Percentiles rank a stretch among this genome's conserved stretches.
Conservation (phyloP, 2,329 filamentous ascomycete genomes). For the Trichoderma simmonsii region DNA sequence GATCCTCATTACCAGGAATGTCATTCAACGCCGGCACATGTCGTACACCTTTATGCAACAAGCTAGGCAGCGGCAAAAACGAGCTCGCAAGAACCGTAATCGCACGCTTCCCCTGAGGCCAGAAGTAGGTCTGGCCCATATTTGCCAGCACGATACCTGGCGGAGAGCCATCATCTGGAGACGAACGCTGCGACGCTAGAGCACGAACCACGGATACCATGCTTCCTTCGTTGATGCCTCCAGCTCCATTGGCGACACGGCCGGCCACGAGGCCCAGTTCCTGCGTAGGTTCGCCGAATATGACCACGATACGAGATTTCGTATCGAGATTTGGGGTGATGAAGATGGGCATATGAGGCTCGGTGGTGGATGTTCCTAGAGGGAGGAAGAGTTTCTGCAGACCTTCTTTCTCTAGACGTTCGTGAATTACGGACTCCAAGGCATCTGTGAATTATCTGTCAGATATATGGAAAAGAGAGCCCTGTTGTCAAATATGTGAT, state of each 20-base stretch:
- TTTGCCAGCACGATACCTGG: conserved; percentile 74
- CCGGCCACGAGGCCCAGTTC: conserved; percentile 74
- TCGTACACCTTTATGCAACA: conserved; percentile 54
- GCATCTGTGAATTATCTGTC: conserved; percentile 47
- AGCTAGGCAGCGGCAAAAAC: conserved; percentile 58
- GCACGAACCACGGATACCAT: conserved; percentile 59
- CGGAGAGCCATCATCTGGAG: conserved; percentile 31
- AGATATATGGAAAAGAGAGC: not conserved
- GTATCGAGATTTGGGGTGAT: conserved; percentile 46
- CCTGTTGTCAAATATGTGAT: not conserved
- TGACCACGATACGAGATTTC: conserved; percentile 63
- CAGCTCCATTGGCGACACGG: conserved; percentile 59
- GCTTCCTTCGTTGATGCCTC: conserved; percentile 69
- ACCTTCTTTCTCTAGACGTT: conserved; percentile 60
- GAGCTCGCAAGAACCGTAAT: conserved; percentile 59
- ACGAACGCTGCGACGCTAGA: conserved; percentile 38
- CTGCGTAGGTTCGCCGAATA: conserved; percentile 70
- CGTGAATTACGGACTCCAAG: conserved; percentile 56
- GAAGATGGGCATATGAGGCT: conserved; percentile 69
- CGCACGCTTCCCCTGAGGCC: conserved; percentile 57
- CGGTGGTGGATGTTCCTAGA: conserved; percentile 40
- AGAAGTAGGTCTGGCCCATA: conserved; percentile 73
- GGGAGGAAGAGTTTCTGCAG: conserved; percentile 63
- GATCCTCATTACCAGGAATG: conserved; percentile 57
- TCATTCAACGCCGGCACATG: conserved; percentile 56